phyloP scores from a whole-genome alignment of 2,329 filamentous ascomycete genomes.

The Whalleya microplaca region DNA sequence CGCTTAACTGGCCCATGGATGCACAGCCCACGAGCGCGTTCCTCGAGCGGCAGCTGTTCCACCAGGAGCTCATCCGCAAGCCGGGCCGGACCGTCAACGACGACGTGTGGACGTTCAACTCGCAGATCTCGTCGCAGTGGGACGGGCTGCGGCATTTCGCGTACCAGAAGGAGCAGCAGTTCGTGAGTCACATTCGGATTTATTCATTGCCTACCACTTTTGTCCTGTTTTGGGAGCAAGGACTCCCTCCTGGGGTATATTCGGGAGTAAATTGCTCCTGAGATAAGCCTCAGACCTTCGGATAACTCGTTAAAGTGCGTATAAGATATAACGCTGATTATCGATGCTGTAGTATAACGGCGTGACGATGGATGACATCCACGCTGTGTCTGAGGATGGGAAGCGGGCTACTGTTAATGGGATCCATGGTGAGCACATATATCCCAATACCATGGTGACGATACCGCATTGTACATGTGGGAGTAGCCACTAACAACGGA shows the following conservation, averaged over 20 bases:
- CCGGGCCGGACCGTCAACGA: constrained; percentile 60
- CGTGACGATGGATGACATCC: constrained; percentile 46
- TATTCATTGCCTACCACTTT: too few species aligned
- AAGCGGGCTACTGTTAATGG: constrained; percentile 44
- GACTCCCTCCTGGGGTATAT: too few species aligned
- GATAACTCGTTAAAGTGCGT: too few species aligned
- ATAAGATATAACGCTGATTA: too few species aligned
- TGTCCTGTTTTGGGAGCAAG: too few species aligned
- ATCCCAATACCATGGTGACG: not conserved
- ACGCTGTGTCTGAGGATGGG: constrained; percentile 35
- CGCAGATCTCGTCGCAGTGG: constrained; percentile 62
- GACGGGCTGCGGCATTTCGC: constrained; percentile 57
- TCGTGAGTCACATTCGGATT: too few species aligned
- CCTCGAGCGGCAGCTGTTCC: constrained; percentile 59
- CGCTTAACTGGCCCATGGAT: constrained; percentile 63
- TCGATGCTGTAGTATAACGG: too few species aligned
- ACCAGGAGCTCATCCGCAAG: constrained; percentile 57
- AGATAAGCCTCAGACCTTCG: too few species aligned
- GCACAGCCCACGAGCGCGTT: constrained; percentile 55
- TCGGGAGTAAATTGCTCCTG: too few species aligned
- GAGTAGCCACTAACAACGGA: constrained; percentile 4
- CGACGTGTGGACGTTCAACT: constrained; percentile 62
- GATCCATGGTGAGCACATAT: constrained; percentile 38
- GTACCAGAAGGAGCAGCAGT: constrained; percentile 48
- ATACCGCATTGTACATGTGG: too few species aligned